phyloP scores from a whole-genome alignment of 768 basidiomycete species.

The Pholiota conissans region DNA sequence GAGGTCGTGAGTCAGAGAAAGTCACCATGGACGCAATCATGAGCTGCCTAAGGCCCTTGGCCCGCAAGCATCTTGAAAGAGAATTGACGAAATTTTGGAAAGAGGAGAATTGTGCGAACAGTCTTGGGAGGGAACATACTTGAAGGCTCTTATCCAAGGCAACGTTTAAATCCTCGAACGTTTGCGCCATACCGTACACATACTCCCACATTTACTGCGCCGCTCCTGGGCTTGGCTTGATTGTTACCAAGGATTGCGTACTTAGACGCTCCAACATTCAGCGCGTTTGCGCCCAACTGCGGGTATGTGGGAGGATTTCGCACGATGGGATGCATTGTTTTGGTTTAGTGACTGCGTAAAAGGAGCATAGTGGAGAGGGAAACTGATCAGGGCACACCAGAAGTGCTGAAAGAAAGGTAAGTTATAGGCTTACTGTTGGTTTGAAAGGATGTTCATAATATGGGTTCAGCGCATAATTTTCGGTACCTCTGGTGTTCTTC shows the following conservation, averaged over 20 bases:
- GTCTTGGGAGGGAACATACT: background rate
- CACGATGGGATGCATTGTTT: background rate
- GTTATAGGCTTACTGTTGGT: background rate
- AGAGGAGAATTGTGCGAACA: background rate
- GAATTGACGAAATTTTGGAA: background rate
- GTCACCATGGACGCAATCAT: too few species aligned
- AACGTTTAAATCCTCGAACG: background rate
- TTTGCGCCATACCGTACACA: background rate
- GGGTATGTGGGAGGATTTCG: background rate
- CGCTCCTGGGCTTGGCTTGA: background rate
- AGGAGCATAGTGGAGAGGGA: background rate
- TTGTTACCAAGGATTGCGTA: background rate
- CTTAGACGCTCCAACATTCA: background rate
- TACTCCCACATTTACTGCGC: background rate
- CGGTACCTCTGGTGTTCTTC: background rate
- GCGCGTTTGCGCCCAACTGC: background rate
- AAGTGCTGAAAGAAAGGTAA: background rate
- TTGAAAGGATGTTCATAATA: background rate
- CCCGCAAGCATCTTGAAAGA: too few species aligned
- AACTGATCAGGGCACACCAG: background rate
- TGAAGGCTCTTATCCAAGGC: background rate
- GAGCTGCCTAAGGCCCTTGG: too few species aligned
- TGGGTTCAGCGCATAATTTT: background rate
- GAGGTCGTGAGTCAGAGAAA: too few species aligned
- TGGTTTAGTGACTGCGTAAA: background rate